A percentile compares a stretch with the other conserved stretches of the same genome.
phyloP scores from a whole-genome alignment of 768 basidiomycete species.

The Boletales sp. region DNA sequence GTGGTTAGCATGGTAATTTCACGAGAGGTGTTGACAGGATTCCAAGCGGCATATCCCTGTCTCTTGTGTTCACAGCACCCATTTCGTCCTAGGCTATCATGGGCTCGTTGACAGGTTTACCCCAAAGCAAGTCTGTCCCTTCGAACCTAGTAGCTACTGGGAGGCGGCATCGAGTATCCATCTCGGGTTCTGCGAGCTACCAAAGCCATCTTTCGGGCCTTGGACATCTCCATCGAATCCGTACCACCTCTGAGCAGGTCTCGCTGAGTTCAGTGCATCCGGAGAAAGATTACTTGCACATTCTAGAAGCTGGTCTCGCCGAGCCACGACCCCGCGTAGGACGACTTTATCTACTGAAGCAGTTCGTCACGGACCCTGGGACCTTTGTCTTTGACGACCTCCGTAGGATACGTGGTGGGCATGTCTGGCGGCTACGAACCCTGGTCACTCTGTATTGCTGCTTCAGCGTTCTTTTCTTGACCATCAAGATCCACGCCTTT shows the following conservation, averaged over 20 bases:
- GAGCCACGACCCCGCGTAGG: conserved; percentile 16
- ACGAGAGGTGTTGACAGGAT: too few relatives aligned
- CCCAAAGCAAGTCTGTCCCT: conserved; percentile 27
- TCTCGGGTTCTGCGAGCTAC: conserved; percentile 39
- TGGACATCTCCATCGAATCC: conserved; percentile 40
- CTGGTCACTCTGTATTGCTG: conserved; percentile 38
- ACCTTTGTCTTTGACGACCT: conserved; percentile 26
- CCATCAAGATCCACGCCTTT: conserved; percentile 24
- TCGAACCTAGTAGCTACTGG: conserved; percentile 14
- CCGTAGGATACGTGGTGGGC: conserved; percentile 19
- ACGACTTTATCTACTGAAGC: conserved; percentile 22
- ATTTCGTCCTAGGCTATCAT: background rate
- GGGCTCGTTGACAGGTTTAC: conserved; percentile 9
- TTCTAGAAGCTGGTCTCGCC: conserved; percentile 14
- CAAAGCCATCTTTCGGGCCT: conserved; percentile 44
- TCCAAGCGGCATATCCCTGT: too few relatives aligned
- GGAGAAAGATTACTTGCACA: conserved; percentile 10
- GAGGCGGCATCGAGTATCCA: conserved; percentile 18
- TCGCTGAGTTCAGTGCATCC: conserved; percentile 1
- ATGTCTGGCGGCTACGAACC: conserved; percentile 30
- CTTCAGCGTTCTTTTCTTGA: conserved; percentile 38
- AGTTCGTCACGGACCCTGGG: conserved; percentile 23
- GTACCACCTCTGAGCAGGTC: conserved; percentile 23
- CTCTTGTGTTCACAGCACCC: too few relatives aligned
- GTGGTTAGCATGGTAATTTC: too few relatives aligned